These are phyloP conservation scores for Schizochytrium sp. DNA, from an alignment of 108 stramenopile genomes.

Conservation along the genomic window DNA sequence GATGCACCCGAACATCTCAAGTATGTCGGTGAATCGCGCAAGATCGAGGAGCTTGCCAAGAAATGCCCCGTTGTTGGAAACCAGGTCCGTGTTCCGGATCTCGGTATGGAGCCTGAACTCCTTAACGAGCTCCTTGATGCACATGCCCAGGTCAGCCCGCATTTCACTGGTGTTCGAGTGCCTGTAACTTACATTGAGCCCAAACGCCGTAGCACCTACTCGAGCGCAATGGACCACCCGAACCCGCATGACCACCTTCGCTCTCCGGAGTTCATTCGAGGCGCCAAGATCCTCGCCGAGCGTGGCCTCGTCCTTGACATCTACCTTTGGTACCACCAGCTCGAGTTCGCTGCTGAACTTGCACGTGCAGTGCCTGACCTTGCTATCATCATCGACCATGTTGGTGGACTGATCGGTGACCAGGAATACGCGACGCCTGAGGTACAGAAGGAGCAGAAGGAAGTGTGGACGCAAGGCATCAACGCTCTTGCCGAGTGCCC, in stretches of 20 bases:
- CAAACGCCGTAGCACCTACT: background rate
- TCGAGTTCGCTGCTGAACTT: background rate
- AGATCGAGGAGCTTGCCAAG: constrained; percentile 28
- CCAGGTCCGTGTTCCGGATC: constrained; percentile 5
- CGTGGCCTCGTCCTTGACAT: constrained; percentile 17
- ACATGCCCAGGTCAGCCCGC: background rate
- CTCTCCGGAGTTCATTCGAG: constrained; percentile 12
- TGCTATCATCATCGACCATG: background rate
- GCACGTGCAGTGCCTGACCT: background rate
- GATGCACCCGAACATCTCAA: constrained; percentile 17
- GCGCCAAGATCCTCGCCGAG: constrained; percentile 28
- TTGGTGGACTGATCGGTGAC: constrained; percentile 15
- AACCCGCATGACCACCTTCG: background rate
- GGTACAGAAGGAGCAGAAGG: background rate
- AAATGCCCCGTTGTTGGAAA: constrained; percentile 9
- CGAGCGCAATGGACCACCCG: background rate
- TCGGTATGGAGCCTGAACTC: background rate
- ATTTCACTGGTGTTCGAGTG: constrained; percentile 23
- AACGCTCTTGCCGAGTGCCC: background rate
- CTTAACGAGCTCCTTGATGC: constrained; percentile 24
- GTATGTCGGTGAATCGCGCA: constrained; percentile 5
- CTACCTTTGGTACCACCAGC: constrained; percentile 38
- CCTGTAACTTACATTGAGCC: constrained; percentile 30
- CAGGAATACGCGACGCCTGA: constrained; percentile 35
- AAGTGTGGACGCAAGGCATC: constrained; percentile 49